phyloP scores from a whole-genome alignment of 2,329 filamentous ascomycete species.

The Sphaceloma murrayae region DNA sequence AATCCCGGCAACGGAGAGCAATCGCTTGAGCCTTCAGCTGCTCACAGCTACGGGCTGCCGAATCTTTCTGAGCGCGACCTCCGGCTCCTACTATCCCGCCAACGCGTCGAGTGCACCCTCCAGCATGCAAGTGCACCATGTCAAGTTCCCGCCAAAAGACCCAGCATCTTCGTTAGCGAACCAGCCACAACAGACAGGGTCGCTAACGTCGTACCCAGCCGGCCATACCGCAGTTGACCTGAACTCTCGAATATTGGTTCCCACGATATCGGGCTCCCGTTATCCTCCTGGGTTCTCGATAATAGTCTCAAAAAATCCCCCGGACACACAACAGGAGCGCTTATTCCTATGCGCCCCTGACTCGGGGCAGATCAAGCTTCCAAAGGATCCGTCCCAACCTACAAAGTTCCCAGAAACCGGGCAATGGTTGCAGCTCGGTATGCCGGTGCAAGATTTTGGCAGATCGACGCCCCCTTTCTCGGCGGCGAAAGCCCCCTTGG shows the following conservation, averaged over 20 bases:
- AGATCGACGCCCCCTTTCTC: slow-evolving; percentile 64
- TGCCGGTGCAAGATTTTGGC: slow-evolving; percentile 68
- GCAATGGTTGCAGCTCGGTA: slow-evolving; percentile 66
- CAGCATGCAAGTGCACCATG: slow-evolving; percentile 95
- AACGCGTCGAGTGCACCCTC: slow-evolving; percentile 54
- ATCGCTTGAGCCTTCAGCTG: slow-evolving; percentile 79
- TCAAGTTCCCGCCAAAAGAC: slow-evolving; percentile 73
- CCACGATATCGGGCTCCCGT: slow-evolving; percentile 34
- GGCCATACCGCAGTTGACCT: slow-evolving; percentile 26
- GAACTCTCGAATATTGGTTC: slow-evolving; percentile 28
- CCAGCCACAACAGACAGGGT: slow-evolving; percentile 18
- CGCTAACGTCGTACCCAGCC: slow-evolving; percentile 18
- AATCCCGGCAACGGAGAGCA: slow-evolving; percentile 68
- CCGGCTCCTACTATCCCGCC: slow-evolving; percentile 56
- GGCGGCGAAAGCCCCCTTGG: slow-evolving; percentile 56
- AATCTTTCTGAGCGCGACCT: slow-evolving; percentile 83
- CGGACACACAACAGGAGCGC: slow-evolving; percentile 39
- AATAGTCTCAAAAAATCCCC: slow-evolving; percentile 54
- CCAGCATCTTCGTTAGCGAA: slow-evolving; percentile 19
- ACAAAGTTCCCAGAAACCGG: slow-evolving; percentile 67
- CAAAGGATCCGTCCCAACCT: slow-evolving; percentile 20
- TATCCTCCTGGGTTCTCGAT: slow-evolving; percentile 89
- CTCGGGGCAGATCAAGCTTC: slow-evolving; percentile 64
- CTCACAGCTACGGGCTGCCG: slow-evolving; percentile 84
- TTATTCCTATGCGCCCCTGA: slow-evolving; percentile 85